Base-by-base conservation (phyloP, 2,329 filamentous ascomycete species). In the Grosmannia penicillata region DNA sequence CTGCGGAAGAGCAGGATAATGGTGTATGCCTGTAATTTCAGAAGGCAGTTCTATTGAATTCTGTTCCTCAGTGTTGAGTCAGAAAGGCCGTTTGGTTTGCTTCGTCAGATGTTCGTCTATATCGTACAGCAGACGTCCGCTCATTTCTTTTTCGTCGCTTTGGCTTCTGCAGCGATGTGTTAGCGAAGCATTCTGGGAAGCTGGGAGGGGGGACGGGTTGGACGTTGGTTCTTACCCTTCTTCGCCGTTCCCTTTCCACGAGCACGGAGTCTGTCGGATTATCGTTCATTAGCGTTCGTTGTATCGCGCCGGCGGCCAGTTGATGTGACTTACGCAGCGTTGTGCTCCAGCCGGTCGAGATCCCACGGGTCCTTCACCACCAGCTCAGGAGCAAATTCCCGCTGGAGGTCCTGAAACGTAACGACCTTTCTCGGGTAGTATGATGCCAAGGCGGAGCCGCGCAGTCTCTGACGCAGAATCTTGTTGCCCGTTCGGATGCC, bases 181-280 rank as follows among this genome's bases (percentile, higher is more conserved):
- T 7, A 31, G 36, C n/a, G 13, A 10, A 13, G 8, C 17, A 23
- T 15, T 14, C 3, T 14, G 11, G 7, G 11, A n/a, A 18, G 9
- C 13, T n/a, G n/a, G n/a, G n/a, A n/a, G n/a, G n/a, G n/a, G n/a
- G n/a, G n/a, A n/a, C n/a, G n/a, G 17, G 10, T 23, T 14, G 19
- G 9, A 11, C 27, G 14, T 11, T 17, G 4, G n/a, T 10, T 37
- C 36, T 23, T 31, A 37, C 17, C n/a, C 74, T 93, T 95, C 72
- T 93, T 74, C 8, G 89, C 86, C 32, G 80, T 74, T 39, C 79
- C 79, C 68, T 96, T 95, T 48, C 86, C 87, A 64, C 86, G 78
- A 23, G 71, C 60, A 58, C 84, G 87, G 50, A 80, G 62, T 51
- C 79, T 84, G 51, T 46, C 14, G 41, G 33, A 30, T 31, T 47